Evolutionary conservation across 2,329 filamentous ascomycete genomes (phyloP).

Genomic region (Beauveria caledonica): DNA sequence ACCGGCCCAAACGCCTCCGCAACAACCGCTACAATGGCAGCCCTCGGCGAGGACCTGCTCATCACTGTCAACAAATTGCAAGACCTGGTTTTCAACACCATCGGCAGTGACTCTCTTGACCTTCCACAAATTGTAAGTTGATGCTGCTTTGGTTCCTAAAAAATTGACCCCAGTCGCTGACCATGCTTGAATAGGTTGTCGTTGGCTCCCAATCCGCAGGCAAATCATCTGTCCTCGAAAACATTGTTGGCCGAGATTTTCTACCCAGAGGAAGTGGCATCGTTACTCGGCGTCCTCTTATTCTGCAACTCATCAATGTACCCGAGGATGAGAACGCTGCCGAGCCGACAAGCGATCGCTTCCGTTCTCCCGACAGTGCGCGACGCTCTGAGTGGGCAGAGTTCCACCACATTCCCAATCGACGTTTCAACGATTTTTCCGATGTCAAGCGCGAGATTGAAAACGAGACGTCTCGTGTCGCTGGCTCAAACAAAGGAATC

Average conservation of each 20-base stretch:
- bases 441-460: constrained; percentile 96
- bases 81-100: constrained; percentile 98
- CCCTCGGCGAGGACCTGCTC: constrained; percentile 91
- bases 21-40: constrained; percentile 58
- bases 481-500: constrained; percentile 95
- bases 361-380: constrained; percentile 67
- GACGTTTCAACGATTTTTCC: constrained; percentile 82
- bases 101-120: constrained; percentile 96
- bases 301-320: constrained; percentile 97
- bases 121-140: constrained; percentile 87
- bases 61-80: constrained; percentile 96
- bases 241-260: constrained; percentile 97
- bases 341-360: constrained; percentile 60
- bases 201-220: constrained; percentile 97
- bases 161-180: constrained; percentile 9
- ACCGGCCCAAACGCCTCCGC: neutral
- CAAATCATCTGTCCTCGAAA: constrained; percentile 97
- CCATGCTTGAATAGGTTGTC: constrained; percentile 60
- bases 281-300: constrained; percentile 86
- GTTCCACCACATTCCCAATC: constrained; percentile 88
- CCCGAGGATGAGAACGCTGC: constrained; percentile 63
- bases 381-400: constrained; percentile 75
- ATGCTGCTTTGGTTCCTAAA: neutral
- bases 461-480: constrained; percentile 86
- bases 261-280: constrained; percentile 93